Percentiles rank a stretch among this genome's conserved stretches.
Evolutionary conservation across 2,329 filamentous ascomycete species (phyloP).

Genomic region (Colletotrichum acutatum): DNA sequence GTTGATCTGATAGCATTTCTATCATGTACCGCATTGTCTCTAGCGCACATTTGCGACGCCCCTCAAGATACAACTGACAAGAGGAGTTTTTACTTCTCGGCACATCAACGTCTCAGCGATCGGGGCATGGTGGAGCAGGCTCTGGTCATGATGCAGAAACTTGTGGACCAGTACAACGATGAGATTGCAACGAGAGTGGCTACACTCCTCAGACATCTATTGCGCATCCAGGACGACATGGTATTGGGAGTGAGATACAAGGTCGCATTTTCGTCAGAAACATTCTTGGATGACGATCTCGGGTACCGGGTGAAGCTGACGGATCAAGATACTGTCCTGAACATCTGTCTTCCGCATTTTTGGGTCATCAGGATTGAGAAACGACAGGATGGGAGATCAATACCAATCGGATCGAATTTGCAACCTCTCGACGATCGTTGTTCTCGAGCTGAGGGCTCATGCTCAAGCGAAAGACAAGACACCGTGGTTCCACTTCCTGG

Average conservation of each 20-base stretch:
- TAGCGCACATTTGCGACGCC: conserved; percentile 49
- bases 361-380: conserved; percentile 1
- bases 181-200: conserved; percentile 43
- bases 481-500: conserved; percentile 17
- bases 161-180: conserved; percentile 44
- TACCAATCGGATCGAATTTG: neutral
- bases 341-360: conserved; percentile 17
- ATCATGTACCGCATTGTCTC: conserved; percentile 49
- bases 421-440: neutral
- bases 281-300: conserved; percentile 2
- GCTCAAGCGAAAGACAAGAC: neutral
- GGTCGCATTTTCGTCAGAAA: neutral
- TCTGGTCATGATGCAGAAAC: conserved; percentile 47
- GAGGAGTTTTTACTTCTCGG: conserved; percentile 39
- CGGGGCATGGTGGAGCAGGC: conserved; percentile 51
- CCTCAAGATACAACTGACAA: neutral
- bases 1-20: conserved; percentile 52
- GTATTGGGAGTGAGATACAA: neutral
- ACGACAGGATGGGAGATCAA: neutral
- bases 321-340: neutral
- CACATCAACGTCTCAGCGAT: conserved; percentile 52
- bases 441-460: neutral
- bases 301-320: conserved; percentile 4
- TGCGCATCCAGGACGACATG: conserved; percentile 47
- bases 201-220: conserved; percentile 43